Base-by-base conservation (phyloP, 2,329 filamentous ascomycete species). In the Metarhizium guizhouense region DNA sequence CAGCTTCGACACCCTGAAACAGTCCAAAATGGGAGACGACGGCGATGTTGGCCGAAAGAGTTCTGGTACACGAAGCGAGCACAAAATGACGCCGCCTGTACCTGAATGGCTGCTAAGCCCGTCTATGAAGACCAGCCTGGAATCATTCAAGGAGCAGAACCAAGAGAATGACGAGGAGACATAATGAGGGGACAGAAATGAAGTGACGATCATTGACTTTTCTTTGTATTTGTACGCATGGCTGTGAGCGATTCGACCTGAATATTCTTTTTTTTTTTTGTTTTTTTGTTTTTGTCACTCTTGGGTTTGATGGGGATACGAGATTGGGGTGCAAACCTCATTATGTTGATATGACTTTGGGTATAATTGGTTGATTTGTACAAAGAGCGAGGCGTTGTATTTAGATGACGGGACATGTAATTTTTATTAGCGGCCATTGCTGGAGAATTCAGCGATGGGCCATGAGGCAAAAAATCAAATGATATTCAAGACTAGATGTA, bases 101-200 rank as follows among this genome's bases (percentile, higher is more conserved):
- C 82, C 82, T 0, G 80, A 83, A 6, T 85, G 81, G 76, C 76
- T 84, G 40, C 66, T 85, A 55, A 77, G 74, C 56, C 76, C 78
- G 0, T 78, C 79, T n/a, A 68, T 74, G 52, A 72, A 75, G 56
- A 74, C 73, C 30, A 82, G 76, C 63, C 68, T 57, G 14, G 53
- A 55, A 2, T 51, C 51, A 6, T 53, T 51, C 29, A 51, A 29
- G 50, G 56, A 53, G 52, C 47, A 30, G 30, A 50, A 34, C n/a
- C 18, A 32, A 38, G 40, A 32, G 34, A 16, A 38, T 40, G 43
- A 47, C 29, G 52, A 47, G 29, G 42, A 32, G 34, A 36, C 6
- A 47, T 6, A 45, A 42, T 38, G 51, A 14, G 51, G 36, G 51
- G 29, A 32, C 30, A 14, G 38, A 14, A 25, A 56, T 20, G 55